Conservation (phyloP, 305 asterid species). For the Solanum chacoense region DNA sequence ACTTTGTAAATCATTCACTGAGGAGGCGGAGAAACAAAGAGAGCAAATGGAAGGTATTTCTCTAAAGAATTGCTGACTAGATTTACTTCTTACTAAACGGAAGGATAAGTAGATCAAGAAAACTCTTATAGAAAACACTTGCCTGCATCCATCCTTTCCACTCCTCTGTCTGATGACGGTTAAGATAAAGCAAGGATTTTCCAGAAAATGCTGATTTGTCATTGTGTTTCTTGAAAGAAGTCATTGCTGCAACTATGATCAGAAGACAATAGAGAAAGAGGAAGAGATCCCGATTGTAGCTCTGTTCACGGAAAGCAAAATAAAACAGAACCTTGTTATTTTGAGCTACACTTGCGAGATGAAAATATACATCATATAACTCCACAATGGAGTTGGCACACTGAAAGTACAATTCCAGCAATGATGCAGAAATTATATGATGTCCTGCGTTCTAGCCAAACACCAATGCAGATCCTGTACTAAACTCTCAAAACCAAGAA, state of each 20-base stretch:
- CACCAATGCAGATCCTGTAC: not conserved
- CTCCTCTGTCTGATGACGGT: constrained; percentile 97
- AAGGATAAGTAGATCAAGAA: constrained; percentile 1
- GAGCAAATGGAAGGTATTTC: not conserved
- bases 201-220: constrained; percentile 88
- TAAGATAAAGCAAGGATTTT: constrained; percentile 73
- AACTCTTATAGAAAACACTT: constrained; percentile 12
- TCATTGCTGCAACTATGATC: constrained; percentile 71
- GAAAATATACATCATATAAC: not conserved
- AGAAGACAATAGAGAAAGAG: constrained; percentile 72
- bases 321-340: not conserved
- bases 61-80: not conserved
- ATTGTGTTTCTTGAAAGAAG: constrained; percentile 79
- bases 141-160: constrained; percentile 99
- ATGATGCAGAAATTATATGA: not conserved
- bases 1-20: not conserved
- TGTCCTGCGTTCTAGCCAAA: not conserved
- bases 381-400: not conserved
- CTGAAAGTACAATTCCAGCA: not conserved
- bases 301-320: constrained; percentile 47
- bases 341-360: not conserved
- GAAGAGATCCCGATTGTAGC: constrained; percentile 88
- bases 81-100: not conserved
- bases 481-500: not conserved
- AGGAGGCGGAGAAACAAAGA: not conserved